Evolutionary conservation across 345 rosid genomes (phyloP).

Genomic region (Populus deltoides): DNA sequence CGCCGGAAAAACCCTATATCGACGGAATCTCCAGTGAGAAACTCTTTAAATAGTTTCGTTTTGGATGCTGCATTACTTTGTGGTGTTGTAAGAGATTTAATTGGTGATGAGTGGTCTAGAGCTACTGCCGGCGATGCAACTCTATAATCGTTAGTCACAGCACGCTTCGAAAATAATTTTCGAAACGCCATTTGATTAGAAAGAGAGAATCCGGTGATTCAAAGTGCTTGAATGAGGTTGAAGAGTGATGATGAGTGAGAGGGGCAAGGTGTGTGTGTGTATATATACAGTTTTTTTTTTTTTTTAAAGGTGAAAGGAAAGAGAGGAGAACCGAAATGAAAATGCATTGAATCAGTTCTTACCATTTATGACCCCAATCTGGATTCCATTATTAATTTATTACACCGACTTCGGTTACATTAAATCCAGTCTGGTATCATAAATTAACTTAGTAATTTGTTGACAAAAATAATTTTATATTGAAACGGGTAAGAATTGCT

Average conservation of each 20-base stretch:
- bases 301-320: neutral
- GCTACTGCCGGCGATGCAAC: constrained; percentile 18
- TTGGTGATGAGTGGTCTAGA: constrained; percentile 10
- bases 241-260: neutral
- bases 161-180: constrained; percentile 37
- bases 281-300: no score
- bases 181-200: constrained; percentile 51
- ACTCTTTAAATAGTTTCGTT: constrained; percentile 31
- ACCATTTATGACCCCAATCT: neutral
- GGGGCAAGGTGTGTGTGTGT: constrained; percentile 16
- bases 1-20: constrained; percentile 39
- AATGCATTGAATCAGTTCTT: neutral
- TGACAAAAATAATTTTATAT: no score
- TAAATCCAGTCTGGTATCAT: no score
- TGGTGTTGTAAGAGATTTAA: neutral
- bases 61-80: constrained; percentile 10
- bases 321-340: constrained; percentile 5
- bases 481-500: no score
- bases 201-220: neutral
- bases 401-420: no score
- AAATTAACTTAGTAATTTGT: no score
- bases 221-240: neutral
- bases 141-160: constrained; percentile 24
- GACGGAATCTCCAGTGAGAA: constrained; percentile 36
- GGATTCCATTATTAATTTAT: no score